A percentile compares a stretch with the other conserved stretches of the same genome.
These are phyloP conservation scores for Serendipita sp. DNA, from an alignment of 768 basidiomycete species.

Conservation along the genomic window DNA sequence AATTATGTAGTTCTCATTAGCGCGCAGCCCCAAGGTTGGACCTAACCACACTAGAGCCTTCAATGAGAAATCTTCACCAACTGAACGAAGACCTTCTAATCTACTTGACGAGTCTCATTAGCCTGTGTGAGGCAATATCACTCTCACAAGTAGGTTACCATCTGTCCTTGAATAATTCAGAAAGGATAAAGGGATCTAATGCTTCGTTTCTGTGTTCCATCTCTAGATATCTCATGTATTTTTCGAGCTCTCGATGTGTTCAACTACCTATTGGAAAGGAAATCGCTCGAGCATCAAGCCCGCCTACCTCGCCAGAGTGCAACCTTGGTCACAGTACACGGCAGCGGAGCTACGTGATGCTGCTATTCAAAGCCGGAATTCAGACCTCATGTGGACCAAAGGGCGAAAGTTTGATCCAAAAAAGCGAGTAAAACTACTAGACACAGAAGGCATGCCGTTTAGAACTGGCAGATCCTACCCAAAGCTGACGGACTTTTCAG, in stretches of 20 bases:
- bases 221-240: not conserved
- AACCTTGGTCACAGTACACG: not conserved
- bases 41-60: too few relatives aligned
- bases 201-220: not conserved
- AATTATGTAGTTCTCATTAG: too few relatives aligned
- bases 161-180: too few relatives aligned
- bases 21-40: too few relatives aligned
- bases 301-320: not conserved
- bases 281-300: not conserved
- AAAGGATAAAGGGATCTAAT: not conserved
- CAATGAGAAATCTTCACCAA: too few relatives aligned
- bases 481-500: too few relatives aligned
- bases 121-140: not conserved
- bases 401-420: too few relatives aligned
- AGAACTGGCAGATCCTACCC: too few relatives aligned
- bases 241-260: not conserved
- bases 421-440: too few relatives aligned
- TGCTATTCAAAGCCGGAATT: not conserved
- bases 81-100: not conserved
- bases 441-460: too few relatives aligned
- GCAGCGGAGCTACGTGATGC: not conserved
- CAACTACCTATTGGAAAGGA: not conserved
- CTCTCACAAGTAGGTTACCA: not conserved
- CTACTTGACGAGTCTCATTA: not conserved
- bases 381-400: not conserved